A percentile compares a stretch with the other conserved stretches of the same genome.
Evolutionary conservation across 768 basidiomycete species (phyloP).

Genomic region (Leccinum truebloodii): DNA sequence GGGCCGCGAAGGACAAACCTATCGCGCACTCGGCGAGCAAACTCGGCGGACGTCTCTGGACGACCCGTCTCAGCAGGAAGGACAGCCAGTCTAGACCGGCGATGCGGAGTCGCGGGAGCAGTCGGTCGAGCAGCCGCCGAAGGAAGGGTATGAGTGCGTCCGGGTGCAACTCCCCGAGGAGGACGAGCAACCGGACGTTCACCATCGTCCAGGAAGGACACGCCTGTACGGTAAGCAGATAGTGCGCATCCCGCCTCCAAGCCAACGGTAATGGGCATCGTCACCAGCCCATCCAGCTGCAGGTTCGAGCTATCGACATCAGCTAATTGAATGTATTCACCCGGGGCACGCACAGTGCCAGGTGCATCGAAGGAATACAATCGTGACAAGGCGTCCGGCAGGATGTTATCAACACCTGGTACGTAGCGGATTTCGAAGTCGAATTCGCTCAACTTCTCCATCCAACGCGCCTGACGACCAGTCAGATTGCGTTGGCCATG

Average conservation of each 20-base stretch:
- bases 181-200: no score
- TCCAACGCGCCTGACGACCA: slow-evolving; percentile 37
- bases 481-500: slow-evolving; percentile 36
- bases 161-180: no score
- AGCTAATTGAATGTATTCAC: background rate
- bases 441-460: slow-evolving; percentile 33
- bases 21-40: background rate
- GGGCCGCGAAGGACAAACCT: background rate
- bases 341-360: background rate
- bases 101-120: no score
- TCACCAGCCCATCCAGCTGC: background rate
- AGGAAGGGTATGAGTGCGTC: no score
- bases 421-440: slow-evolving; percentile 34
- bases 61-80: background rate
- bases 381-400: slow-evolving; percentile 30
- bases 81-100: no score
- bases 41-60: background rate
- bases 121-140: no score
- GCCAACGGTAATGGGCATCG: background rate
- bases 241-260: no score
- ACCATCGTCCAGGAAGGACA: no score
- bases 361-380: slow-evolving; percentile 8
- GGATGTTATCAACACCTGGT: slow-evolving; percentile 25
- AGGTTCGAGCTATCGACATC: background rate
- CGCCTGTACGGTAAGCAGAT: no score